These are phyloP conservation scores for Candida freyschussii DNA, from an alignment of 1,139 yeast species.

Conservation along the genomic window DNA sequence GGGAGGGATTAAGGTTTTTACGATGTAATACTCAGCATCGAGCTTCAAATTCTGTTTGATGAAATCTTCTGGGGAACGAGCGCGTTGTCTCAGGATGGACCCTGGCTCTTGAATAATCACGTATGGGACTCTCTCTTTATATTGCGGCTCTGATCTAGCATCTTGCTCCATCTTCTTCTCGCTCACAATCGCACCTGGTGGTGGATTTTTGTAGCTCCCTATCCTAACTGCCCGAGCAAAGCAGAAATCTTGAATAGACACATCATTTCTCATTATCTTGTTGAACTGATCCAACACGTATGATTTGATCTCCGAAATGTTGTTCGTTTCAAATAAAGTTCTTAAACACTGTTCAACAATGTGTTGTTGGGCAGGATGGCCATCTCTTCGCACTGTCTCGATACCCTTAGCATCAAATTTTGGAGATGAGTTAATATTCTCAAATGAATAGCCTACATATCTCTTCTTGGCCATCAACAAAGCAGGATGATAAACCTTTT, in stretches of 20 bases:
- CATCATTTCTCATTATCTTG: constrained; percentile 56
- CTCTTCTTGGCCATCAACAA: constrained; percentile 80
- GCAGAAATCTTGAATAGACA: constrained; percentile 76
- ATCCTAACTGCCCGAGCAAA: constrained; percentile 87
- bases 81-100: constrained; percentile 68
- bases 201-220: constrained; percentile 79
- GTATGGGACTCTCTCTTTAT: constrained; percentile 83
- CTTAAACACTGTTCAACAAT: constrained; percentile 68
- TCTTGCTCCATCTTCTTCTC: constrained; percentile 58
- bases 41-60: constrained; percentile 44
- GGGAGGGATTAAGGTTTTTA: constrained; percentile 82
- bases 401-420: constrained; percentile 93
- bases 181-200: constrained; percentile 89
- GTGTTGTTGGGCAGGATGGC: constrained; percentile 87
- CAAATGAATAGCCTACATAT: constrained; percentile 83
- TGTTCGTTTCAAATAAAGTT: constrained; percentile 65
- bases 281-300: constrained; percentile 63
- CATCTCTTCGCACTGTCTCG: constrained; percentile 91
- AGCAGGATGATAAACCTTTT: constrained; percentile 87
- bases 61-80: constrained; percentile 73
- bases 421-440: constrained; percentile 44
- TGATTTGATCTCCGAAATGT: constrained; percentile 62
- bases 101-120: constrained; percentile 71
- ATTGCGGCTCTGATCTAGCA: constrained; percentile 77
- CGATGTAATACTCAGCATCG: constrained; percentile 82